These are phyloP conservation scores for Halophytophthora batemanensis DNA, from an alignment of 352 stramenopile genomes.

Conservation along the genomic window DNA sequence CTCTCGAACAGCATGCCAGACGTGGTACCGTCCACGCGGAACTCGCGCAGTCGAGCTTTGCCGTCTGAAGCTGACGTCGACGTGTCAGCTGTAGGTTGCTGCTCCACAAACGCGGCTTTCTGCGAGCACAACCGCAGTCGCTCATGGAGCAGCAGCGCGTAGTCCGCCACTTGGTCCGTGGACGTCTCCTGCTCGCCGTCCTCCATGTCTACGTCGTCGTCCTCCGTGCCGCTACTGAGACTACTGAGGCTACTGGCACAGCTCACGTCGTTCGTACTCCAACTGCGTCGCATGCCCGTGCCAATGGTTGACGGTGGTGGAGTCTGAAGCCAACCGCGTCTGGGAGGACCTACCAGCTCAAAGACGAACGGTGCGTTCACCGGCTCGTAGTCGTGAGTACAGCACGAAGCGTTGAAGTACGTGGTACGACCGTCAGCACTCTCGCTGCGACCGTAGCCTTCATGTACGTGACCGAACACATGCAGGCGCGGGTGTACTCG, in stretches of 20 bases:
- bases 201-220: conserved; percentile 19
- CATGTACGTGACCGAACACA: conserved; percentile 91
- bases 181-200: neutral
- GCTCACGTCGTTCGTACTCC: conserved; percentile 25
- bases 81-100: conserved; percentile 7
- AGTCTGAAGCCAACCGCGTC: conserved; percentile 19
- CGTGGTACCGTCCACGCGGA: conserved; percentile 67
- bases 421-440: conserved; percentile 69
- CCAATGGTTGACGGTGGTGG: conserved; percentile 1
- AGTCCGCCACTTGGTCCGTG: conserved; percentile 25
- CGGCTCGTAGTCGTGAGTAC: conserved; percentile 73
- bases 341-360: conserved; percentile 29
- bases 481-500: conserved; percentile 71
- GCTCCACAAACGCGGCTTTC: conserved; percentile 47
- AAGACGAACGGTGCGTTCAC: conserved; percentile 69
- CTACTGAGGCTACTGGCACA: conserved; percentile 17
- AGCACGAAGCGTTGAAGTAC: conserved; percentile 86
- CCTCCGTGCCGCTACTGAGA: conserved; percentile 3
- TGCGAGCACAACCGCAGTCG: conserved; percentile 62
- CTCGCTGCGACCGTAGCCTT: conserved; percentile 72
- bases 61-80: neutral
- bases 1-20: conserved; percentile 65
- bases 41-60: conserved; percentile 41
- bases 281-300: conserved; percentile 15
- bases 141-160: conserved; percentile 58